phyloP scores from a whole-genome alignment of 2,329 filamentous ascomycete genomes.

The Coniochaeta ligniaria region DNA sequence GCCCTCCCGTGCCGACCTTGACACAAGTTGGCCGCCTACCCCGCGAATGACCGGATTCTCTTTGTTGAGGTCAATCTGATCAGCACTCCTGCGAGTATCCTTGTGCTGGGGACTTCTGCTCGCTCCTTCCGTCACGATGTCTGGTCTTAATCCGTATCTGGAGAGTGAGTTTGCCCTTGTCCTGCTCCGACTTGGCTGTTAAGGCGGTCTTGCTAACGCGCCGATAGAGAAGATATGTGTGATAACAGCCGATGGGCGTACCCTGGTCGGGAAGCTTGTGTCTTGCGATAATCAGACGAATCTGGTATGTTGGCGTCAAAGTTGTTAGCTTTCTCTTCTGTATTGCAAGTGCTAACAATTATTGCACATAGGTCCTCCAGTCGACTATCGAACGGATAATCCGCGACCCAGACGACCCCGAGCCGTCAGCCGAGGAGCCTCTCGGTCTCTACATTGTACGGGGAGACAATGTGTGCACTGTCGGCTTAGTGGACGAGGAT shows the following conservation, averaged over 20 bases:
- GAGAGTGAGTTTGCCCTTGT: conserved; percentile 1
- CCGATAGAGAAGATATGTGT: conserved; percentile 78
- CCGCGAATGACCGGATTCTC: background rate
- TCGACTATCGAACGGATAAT: conserved; percentile 87
- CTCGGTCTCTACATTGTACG: conserved; percentile 88
- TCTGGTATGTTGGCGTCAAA: conserved; percentile 42
- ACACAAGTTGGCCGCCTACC: background rate
- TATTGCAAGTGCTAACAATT: background rate
- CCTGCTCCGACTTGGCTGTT: background rate
- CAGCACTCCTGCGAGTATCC: background rate
- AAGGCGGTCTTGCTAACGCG: background rate
- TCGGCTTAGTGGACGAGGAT: conserved; percentile 83
- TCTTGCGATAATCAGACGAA: conserved; percentile 91
- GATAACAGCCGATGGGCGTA: conserved; percentile 87
- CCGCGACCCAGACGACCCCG: conserved; percentile 72
- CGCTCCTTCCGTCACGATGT: background rate
- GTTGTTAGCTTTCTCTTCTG: background rate
- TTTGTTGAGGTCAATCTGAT: background rate
- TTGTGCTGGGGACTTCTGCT: background rate
- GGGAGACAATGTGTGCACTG: conserved; percentile 88
- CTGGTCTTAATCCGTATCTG: background rate
- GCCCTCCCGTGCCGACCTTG: background rate
- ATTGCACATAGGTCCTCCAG: conserved; percentile 56
- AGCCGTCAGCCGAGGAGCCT: conserved; percentile 71
- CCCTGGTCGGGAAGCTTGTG: conserved; percentile 72